These are phyloP conservation scores for Tetrastigma voinierianum DNA, from an alignment of 164 flowering plant species.

Conservation along the genomic window DNA sequence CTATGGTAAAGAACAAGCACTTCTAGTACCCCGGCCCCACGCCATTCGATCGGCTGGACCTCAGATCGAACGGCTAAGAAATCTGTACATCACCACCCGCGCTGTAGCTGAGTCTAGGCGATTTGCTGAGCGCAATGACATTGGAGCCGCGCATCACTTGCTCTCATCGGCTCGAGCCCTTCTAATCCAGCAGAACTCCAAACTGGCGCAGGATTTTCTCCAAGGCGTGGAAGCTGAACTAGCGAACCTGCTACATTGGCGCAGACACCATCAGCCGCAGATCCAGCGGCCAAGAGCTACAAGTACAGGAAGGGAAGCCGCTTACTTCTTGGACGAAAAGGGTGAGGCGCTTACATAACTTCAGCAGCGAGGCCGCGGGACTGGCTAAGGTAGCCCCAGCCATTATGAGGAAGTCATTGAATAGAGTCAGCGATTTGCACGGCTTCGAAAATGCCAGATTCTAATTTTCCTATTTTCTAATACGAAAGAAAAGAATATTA, in stretches of 20 bases:
- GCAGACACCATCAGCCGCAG: slow-evolving; percentile 22
- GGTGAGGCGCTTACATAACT: slow-evolving; percentile 84
- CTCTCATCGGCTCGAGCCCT: slow-evolving; percentile 54
- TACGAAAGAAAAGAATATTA: not conserved
- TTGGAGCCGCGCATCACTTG: slow-evolving; percentile 45
- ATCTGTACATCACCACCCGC: slow-evolving; percentile 46
- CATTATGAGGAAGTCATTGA: slow-evolving; percentile 71
- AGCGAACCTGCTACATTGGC: slow-evolving; percentile 38
- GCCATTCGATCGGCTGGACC: slow-evolving; percentile 39
- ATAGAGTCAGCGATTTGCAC: slow-evolving; percentile 82
- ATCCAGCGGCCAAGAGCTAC: slow-evolving; percentile 31
- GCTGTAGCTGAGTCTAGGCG: slow-evolving; percentile 55
- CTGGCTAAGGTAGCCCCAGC: slow-evolving; percentile 90
- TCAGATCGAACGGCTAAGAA: slow-evolving; percentile 41
- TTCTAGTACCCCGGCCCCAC: slow-evolving; percentile 35
- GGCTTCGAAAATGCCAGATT: slow-evolving; percentile 86
- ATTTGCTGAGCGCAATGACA: slow-evolving; percentile 37
- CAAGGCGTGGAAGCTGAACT: slow-evolving; percentile 53
- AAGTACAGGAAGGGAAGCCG: not conserved
- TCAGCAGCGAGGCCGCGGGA: slow-evolving; percentile 98
- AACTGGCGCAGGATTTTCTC: slow-evolving; percentile 31
- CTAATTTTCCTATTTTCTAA: not conserved
- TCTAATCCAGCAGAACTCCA: slow-evolving; percentile 26
- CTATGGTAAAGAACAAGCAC: slow-evolving; percentile 27
- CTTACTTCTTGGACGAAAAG: slow-evolving; percentile 48